Percentiles rank a stretch among this genome's conserved stretches.
Evolutionary conservation across 768 basidiomycete species (phyloP).

Genomic region (Hebeloma cylindrosporum): DNA sequence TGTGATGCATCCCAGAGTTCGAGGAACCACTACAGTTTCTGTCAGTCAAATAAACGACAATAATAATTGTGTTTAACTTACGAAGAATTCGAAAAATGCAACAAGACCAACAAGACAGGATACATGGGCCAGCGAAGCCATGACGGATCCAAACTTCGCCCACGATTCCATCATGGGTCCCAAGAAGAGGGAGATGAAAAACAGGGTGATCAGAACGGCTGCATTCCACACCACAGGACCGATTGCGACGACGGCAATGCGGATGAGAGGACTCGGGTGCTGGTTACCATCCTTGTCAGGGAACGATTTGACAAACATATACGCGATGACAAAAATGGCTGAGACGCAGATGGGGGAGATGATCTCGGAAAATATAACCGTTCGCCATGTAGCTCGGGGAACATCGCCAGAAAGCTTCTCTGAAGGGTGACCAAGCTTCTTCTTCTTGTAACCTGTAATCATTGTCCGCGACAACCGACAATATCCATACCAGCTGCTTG

Average conservation of each 20-base stretch:
- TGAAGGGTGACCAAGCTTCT: conserved; percentile 95
- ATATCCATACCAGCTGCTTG: conserved; percentile 99
- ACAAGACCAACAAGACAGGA: conserved; percentile 78
- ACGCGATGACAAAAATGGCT: conserved; percentile 75
- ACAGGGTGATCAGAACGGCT: conserved; percentile 76
- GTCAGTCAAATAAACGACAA: conserved; percentile 14
- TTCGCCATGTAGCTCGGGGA: conserved; percentile 85
- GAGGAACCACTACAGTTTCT: conserved; percentile 77
- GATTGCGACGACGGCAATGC: conserved; percentile 84
- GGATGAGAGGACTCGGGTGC: conserved; percentile 82
- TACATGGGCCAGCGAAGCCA: conserved; percentile 91
- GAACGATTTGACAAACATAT: conserved; percentile 95
- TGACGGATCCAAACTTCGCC: conserved; percentile 86
- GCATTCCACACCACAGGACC: conserved; percentile 97
- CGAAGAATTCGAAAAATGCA: conserved; percentile 95
- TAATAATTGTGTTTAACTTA: conserved; percentile 55
- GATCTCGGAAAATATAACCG: conserved; percentile 83
- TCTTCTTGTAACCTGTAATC: conserved; percentile 99
- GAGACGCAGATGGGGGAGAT: conserved; percentile 78
- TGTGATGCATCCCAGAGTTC: conserved; percentile 97
- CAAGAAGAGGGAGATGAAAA: conserved; percentile 90
- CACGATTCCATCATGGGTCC: conserved; percentile 87
- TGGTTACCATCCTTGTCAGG: conserved; percentile 59
- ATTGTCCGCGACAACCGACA: conserved; percentile 95
- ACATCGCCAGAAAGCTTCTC: conserved; percentile 96